Evolutionary conservation across 306 rosid species (phyloP), one percentile per base, ranked within the genome.

Genomic region (Cotoneaster glaucophyllus): DNA sequence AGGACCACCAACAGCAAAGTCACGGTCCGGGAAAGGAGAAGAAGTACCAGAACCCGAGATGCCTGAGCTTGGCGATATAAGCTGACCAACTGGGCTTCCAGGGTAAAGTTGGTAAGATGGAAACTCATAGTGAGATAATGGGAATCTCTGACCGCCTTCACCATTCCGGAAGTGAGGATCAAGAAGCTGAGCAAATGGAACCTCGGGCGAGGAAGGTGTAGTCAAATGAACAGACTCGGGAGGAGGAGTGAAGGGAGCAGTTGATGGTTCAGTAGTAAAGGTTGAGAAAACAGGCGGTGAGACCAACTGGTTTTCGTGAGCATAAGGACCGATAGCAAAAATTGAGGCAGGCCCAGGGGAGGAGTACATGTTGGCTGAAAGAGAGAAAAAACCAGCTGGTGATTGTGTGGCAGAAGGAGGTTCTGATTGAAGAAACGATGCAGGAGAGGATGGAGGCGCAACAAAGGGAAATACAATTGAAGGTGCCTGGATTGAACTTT

Each of bases 361-460:
- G 26, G 98, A 96, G 87, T 87, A 92, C 97, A 92, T 90, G 77
- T 82, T 88, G 39, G 98, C 92, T 63, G 92, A 83, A n/a, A 95
- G 76, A 56, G 91, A 88, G 69, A 84, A 81, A 75, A 77, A 39
- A 69, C 87, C 89, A 19, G 79, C 80, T 4, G 99, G 98, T 28
- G 99, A 96, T 39, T 90, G 99, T 24, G 86, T 78, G 39, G 67
- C 82, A n/a, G 99, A 96, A 78, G 99, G 87, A 58, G 96, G 97
- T 71, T 96, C 99, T 50, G 99, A 96, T 77, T 89, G 96, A 81
- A 96, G 88, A 74, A 96, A 88, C 13, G 99, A 96, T 10, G 89
- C 98, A 19, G 98, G 99, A 48, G 99, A 96, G 8, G 99, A 92
- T 8, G 99, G 99, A 64, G 99, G 99, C 11, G 98, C 99, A 17